phyloP scores from a whole-genome alignment of 2,329 filamentous ascomycete genomes.

The Curvularia lunata region DNA sequence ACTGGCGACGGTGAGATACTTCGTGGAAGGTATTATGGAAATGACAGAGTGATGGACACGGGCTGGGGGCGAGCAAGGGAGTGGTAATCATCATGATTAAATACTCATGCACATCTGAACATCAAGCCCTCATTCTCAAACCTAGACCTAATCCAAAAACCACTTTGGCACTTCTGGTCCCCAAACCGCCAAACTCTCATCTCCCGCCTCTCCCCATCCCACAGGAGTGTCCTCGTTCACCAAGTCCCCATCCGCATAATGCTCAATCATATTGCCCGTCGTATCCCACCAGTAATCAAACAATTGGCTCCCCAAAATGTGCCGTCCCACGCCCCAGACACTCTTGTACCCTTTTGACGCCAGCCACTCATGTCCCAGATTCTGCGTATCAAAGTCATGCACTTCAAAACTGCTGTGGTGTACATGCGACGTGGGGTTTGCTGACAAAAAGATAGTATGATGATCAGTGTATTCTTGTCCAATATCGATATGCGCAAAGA shows the following conservation, averaged over 20 bases:
- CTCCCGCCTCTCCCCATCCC: conserved; percentile 49
- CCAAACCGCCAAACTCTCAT: conserved; percentile 53
- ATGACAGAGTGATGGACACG: conserved; percentile 16
- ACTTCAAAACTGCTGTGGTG: conserved; percentile 75
- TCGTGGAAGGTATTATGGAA: conserved; percentile 25
- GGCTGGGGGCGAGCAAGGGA: conserved; percentile 23
- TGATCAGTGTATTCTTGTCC: conserved; percentile 61
- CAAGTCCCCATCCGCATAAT: conserved; percentile 74
- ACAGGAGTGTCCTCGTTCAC: conserved; percentile 64
- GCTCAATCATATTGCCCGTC: conserved; percentile 68
- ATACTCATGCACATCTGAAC: not conserved
- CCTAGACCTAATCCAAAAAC: conserved; percentile 40
- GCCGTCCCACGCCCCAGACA: conserved; percentile 74
- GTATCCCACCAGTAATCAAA: conserved; percentile 77
- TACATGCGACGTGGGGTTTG: conserved; percentile 56
- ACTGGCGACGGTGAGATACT: conserved; percentile 6
- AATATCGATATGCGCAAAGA: conserved; percentile 63
- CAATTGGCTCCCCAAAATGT: conserved; percentile 73
- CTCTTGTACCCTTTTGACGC: conserved; percentile 66
- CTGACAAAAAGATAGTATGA: conserved; percentile 61
- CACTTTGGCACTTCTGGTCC: conserved; percentile 50
- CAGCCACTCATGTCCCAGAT: conserved; percentile 73
- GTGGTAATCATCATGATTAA: conserved; percentile 7
- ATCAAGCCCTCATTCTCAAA: not conserved
- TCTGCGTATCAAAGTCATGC: conserved; percentile 72